These are phyloP conservation scores for Acorus gramineus DNA, from an alignment of 106 monocot species.

Conservation along the genomic window DNA sequence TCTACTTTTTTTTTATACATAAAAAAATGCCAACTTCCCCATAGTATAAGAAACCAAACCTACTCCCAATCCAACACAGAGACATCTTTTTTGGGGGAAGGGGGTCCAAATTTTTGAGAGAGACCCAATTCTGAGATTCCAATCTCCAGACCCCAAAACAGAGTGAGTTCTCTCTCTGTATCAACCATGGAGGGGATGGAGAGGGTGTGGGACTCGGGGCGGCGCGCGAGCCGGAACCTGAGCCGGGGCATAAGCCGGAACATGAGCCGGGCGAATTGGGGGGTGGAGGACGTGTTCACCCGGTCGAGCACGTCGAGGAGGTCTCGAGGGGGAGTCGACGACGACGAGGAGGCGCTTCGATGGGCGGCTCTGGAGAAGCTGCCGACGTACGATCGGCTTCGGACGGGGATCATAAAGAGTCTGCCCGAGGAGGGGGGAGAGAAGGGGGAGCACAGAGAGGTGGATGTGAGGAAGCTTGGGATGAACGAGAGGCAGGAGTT, in stretches of 20 bases:
- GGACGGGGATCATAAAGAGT: conserved; percentile 37
- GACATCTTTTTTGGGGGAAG: too few species aligned
- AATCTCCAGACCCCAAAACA: too few species aligned
- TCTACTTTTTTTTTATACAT: too few species aligned
- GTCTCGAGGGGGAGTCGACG: conserved; percentile 10
- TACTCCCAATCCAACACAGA: too few species aligned
- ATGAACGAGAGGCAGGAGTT: conserved; percentile 40
- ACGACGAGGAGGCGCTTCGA: conserved; percentile 59
- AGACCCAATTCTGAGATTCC: too few species aligned
- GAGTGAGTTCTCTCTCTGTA: too few species aligned
- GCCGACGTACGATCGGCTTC: conserved; percentile 44
- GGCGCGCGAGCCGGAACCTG: conserved; percentile 26
- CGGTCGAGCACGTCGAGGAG: conserved; percentile 3
- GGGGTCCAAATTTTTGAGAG: too few species aligned
- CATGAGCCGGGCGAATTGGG: conserved; percentile 26
- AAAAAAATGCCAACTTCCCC: too few species aligned
- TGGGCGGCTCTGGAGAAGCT: conserved; percentile 69
- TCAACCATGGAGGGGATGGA: conserved; percentile 49
- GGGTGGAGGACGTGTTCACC: conserved; percentile 42
- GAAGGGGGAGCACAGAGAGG: conserved; percentile 24
- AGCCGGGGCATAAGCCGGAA: conserved; percentile 29
- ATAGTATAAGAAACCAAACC: too few species aligned
- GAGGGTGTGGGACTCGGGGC: conserved; percentile 42
- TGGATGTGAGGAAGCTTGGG: conserved; percentile 44
- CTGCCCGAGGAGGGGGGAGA: neutral